phyloP scores from a whole-genome alignment of 2,329 filamentous ascomycete genomes.

The Penicillium aurantiogriseum region DNA sequence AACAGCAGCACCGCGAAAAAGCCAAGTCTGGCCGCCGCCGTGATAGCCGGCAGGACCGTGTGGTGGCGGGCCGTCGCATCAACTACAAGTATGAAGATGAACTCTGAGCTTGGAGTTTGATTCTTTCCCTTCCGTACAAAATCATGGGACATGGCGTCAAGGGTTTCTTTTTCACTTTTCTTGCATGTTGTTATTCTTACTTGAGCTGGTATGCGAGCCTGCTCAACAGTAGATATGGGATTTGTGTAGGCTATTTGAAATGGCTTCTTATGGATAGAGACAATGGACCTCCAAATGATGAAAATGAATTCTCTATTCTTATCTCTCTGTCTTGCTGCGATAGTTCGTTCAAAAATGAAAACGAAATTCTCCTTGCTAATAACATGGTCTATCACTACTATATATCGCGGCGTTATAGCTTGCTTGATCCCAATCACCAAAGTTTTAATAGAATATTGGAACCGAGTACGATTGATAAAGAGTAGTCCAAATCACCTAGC shows the following conservation, averaged over 20 bases:
- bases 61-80: constrained; percentile 39
- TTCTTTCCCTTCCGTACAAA: neutral
- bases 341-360: neutral
- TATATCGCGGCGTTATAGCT: neutral
- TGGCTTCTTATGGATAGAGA: constrained; percentile 1
- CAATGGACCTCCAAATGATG: neutral
- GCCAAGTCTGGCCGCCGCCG: constrained; percentile 35
- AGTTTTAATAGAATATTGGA: neutral
- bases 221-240: constrained; percentile 11
- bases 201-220: neutral
- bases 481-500: no score
- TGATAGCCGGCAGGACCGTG: constrained; percentile 35
- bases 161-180: neutral
- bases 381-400: neutral
- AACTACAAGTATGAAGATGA: constrained; percentile 54
- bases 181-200: constrained; percentile 13
- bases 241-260: neutral
- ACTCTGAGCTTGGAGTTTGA: constrained; percentile 8
- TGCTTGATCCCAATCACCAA: neutral
- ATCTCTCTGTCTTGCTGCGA: neutral
- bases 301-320: neutral
- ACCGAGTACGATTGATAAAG: no score
- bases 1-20: constrained; percentile 63
- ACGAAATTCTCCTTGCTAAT: neutral
- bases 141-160: constrained; percentile 11